phyloP scores from a whole-genome alignment of 2,329 filamentous ascomycete genomes.

The Ophiosphaerella herpotricha region DNA sequence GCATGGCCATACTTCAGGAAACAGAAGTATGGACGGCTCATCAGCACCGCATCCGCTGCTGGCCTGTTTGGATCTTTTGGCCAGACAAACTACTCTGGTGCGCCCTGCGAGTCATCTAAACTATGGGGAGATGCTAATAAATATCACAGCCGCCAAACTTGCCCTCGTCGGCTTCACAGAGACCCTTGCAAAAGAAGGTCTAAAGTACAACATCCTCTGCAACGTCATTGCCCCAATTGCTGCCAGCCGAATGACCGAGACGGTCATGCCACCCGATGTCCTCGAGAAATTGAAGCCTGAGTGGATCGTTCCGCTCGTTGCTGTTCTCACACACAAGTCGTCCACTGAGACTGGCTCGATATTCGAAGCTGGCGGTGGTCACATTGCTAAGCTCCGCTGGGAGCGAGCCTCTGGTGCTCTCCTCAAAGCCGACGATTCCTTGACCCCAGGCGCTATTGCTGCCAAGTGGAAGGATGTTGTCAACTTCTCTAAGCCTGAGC shows the following conservation, averaged over 20 bases:
- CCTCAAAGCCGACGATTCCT: constrained; percentile 83
- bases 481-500: constrained; percentile 82
- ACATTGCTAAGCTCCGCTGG: constrained; percentile 92
- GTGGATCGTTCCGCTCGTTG: constrained; percentile 93
- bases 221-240: constrained; percentile 97
- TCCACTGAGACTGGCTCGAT: constrained; percentile 89
- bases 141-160: constrained; percentile 76
- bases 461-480: constrained; percentile 87
- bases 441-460: constrained; percentile 85
- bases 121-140: constrained; percentile 36
- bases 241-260: constrained; percentile 93
- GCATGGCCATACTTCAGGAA: constrained; percentile 98
- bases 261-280: constrained; percentile 92
- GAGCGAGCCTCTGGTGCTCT: constrained; percentile 88
- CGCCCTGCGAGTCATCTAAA: constrained; percentile 13
- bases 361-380: constrained; percentile 91
- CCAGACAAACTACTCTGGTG: constrained; percentile 90
- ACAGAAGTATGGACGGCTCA: constrained; percentile 95
- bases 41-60: constrained; percentile 96
- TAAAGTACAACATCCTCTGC: constrained; percentile 95
- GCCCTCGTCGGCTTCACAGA: constrained; percentile 96
- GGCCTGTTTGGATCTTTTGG: constrained; percentile 96
- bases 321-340: constrained; percentile 81
- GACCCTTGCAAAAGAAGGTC: constrained; percentile 94
- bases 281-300: constrained; percentile 85